These are phyloP conservation scores for Ogataea nitratoaversa DNA, from an alignment of 805 yeast genomes.

Conservation along the genomic window DNA sequence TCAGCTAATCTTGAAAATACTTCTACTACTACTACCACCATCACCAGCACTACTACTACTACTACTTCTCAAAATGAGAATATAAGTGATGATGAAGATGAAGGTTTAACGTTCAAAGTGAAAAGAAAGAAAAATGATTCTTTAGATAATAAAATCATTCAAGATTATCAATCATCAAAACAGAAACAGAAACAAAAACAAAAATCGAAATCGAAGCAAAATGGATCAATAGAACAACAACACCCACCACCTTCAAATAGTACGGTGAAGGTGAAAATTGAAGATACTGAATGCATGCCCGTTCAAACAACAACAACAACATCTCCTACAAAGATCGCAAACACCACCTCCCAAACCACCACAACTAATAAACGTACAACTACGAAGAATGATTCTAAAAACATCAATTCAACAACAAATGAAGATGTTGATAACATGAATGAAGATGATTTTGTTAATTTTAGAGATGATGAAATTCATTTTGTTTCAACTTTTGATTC, in stretches of 20 bases:
- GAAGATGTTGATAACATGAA: slow-evolving; percentile 1
- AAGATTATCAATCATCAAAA: no score
- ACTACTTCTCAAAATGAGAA: background rate
- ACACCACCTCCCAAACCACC: no score
- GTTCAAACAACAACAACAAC: no score
- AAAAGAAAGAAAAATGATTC: background rate
- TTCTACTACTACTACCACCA: background rate
- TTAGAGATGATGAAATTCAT: slow-evolving; percentile 7
- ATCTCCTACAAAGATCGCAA: background rate
- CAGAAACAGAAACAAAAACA: no score
- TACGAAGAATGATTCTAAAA: background rate
- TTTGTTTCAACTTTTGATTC: slow-evolving; percentile 19
- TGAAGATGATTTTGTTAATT: slow-evolving; percentile 4
- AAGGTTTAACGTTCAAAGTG: slow-evolving; percentile 3
- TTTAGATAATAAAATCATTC: background rate
- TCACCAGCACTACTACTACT: background rate
- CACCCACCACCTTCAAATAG: no score
- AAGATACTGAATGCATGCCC: no score
- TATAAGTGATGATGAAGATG: slow-evolving; percentile 7
- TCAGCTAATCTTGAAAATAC: no score
- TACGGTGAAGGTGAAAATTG: no score
- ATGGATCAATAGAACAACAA: background rate
- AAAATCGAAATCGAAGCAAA: background rate
- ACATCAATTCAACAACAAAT: background rate
- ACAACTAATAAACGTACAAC: background rate